A percentile compares a stretch with the other conserved stretches of the same genome.
These are phyloP conservation scores for Arachis stenosperma DNA, from an alignment of 306 rosid genomes.

Conservation along the genomic window DNA sequence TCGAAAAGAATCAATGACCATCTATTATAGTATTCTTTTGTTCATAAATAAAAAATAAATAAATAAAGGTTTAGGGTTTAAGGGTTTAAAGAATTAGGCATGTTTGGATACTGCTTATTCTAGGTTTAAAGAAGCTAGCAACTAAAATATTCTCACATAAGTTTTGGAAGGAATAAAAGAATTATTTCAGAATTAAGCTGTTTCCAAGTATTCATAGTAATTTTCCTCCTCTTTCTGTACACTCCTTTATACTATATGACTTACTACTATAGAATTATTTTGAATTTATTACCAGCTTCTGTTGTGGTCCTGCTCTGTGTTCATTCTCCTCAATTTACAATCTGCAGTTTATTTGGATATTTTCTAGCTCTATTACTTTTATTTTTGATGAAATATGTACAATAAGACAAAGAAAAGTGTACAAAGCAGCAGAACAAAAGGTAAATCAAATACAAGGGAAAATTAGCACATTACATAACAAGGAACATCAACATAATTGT, in stretches of 20 bases:
- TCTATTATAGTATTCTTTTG: background rate
- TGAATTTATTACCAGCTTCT: background rate
- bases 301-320: background rate
- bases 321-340: background rate
- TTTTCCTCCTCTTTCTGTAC: background rate
- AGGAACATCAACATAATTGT: background rate
- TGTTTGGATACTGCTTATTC: background rate
- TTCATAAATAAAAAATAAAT: conserved; percentile 1
- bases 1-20: conserved; percentile 25
- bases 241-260: background rate
- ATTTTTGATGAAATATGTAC: background rate
- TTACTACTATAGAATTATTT: background rate
- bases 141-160: background rate
- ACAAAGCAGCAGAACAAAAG: background rate
- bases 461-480: background rate
- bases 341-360: background rate
- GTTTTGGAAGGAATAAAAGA: background rate
- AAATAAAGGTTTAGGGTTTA: no score
- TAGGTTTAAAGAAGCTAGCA: background rate
- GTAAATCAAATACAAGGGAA: background rate
- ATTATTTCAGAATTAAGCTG: background rate
- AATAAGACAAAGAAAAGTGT: background rate
- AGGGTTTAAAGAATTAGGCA: background rate
- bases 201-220: background rate
- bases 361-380: background rate